These are phyloP conservation scores for Castanea sativa DNA, from an alignment of 306 rosid species.

Conservation along the genomic window DNA sequence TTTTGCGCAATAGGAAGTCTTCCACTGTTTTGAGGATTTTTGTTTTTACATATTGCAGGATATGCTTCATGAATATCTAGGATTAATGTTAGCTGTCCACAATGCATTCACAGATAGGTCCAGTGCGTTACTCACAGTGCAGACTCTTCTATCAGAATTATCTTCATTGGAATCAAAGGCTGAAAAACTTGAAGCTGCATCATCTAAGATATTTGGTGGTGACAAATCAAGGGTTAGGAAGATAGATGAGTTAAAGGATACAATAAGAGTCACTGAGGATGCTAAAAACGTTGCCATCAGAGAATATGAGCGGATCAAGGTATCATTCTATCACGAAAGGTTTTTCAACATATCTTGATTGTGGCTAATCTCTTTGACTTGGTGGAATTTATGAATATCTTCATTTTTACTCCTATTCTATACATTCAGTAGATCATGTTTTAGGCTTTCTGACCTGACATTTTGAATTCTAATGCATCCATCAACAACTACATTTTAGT, in stretches of 20 bases:
- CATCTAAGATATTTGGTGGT: constrained; percentile 87
- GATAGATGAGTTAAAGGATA: constrained; percentile 84
- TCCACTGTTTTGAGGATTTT: neutral
- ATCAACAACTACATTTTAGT: neutral
- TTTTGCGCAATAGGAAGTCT: neutral
- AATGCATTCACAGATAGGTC: constrained; percentile 89
- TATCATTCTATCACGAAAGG: constrained; percentile 11
- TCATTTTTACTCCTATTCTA: neutral
- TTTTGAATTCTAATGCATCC: neutral
- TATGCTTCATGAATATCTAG: constrained; percentile 91
- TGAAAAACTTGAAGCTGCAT: constrained; percentile 88
- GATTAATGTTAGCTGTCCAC: constrained; percentile 82
- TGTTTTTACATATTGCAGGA: constrained; percentile 59
- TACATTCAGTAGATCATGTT: neutral
- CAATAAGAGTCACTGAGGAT: constrained; percentile 71
- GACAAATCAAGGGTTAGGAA: constrained; percentile 75
- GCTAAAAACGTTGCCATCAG: constrained; percentile 77
- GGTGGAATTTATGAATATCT: neutral
- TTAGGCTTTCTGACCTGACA: neutral
- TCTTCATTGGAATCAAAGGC: constrained; percentile 70
- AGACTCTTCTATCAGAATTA: constrained; percentile 81
- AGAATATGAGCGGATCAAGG: constrained; percentile 96
- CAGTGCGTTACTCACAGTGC: constrained; percentile 85
- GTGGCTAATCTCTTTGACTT: neutral
- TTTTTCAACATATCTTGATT: neutral